Conservation (phyloP, 352 stramenopile genomes). For the Phytophthora palmivora region DNA sequence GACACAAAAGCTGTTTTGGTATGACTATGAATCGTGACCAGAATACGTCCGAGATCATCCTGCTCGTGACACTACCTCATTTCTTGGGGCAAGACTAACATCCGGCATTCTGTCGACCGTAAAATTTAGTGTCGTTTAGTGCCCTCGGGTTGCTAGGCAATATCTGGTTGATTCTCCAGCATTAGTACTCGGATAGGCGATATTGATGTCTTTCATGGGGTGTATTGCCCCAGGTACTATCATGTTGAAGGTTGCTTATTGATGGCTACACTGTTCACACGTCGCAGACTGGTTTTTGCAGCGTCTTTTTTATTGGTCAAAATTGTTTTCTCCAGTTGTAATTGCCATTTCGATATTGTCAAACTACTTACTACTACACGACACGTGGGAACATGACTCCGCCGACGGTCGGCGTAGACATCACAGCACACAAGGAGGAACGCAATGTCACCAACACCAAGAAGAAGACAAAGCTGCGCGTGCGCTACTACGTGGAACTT, state of each 20-base stretch:
- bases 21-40: no score
- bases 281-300: constrained; percentile 8
- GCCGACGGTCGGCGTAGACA: constrained; percentile 54
- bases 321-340: background rate
- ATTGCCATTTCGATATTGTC: background rate
- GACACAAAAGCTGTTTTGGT: no score
- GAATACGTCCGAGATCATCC: no score
- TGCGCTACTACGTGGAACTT: constrained; percentile 80
- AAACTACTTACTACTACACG: background rate
- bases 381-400: constrained; percentile 30
- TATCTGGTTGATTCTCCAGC: no score
- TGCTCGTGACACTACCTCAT: no score
- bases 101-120: no score
- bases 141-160: no score
- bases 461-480: constrained; percentile 53
- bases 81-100: no score
- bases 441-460: constrained; percentile 54
- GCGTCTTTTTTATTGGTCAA: constrained; percentile 7
- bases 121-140: no score
- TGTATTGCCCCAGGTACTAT: no score
- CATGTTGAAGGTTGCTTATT: background rate
- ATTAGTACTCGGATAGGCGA: no score
- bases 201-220: no score
- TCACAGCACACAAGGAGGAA: constrained; percentile 74
- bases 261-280: constrained; percentile 14